Conservation (phyloP, 108 stramenopile species). For the Bacterosira constricta region DNA sequence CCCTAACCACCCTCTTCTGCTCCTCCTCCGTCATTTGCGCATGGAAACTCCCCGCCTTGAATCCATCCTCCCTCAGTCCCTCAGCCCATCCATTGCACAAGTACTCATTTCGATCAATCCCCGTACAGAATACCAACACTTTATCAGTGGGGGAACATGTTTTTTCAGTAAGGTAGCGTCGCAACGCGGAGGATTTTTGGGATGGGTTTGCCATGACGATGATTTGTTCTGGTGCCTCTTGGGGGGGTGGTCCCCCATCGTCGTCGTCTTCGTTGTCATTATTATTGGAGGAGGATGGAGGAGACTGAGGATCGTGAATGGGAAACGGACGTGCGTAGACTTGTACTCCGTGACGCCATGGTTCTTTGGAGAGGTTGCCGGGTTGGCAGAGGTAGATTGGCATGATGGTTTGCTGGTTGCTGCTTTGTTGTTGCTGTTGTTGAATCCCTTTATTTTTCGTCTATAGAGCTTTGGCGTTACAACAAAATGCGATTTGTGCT, state of each 20-base stretch:
- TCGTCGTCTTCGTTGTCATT: neutral
- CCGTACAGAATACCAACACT: neutral
- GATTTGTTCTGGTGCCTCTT: neutral
- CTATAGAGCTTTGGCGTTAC: too few species aligned
- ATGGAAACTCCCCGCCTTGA: neutral
- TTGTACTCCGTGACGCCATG: slow-evolving; percentile 80
- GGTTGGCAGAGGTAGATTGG: slow-evolving; percentile 85
- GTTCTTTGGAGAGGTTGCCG: slow-evolving; percentile 60
- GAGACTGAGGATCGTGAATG: neutral
- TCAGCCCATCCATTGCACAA: neutral
- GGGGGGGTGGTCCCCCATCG: neutral
- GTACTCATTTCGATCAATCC: neutral
- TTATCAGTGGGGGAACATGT: neutral
- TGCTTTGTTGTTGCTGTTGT: too few species aligned
- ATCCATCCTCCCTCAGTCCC: neutral
- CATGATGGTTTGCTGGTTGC: too few species aligned
- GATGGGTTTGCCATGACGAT: too few species aligned
- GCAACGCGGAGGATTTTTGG: too few species aligned
- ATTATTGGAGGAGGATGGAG: neutral
- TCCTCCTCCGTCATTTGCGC: neutral
- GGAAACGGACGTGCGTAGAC: slow-evolving; percentile 76
- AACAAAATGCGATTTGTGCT: too few species aligned
- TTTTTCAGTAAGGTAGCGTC: neutral
- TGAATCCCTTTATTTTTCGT: too few species aligned
- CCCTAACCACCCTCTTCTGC: neutral